Base-by-base conservation (phyloP, 192 early-diverging fungal genomes). In the Podila minutissima region DNA sequence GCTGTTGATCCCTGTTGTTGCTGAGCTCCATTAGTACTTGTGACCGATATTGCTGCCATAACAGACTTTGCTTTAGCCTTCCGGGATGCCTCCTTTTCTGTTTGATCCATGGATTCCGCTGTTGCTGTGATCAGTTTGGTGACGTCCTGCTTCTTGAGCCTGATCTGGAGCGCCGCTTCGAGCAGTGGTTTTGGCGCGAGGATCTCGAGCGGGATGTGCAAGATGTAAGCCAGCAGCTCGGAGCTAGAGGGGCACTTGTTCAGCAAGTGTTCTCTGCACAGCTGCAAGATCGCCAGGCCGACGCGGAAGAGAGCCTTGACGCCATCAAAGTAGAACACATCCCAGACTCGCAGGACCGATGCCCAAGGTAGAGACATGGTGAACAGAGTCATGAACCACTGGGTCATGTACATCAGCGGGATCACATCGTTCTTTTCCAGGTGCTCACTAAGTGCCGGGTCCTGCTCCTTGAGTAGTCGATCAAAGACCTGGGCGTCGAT, bases 371-470 rank as follows among this genome's bases (percentile, higher is more conserved):
- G 78, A 8, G 93, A 86, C 83, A 93, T 84, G 4, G 96, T 98
- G 68, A 94, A 99, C 13, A 94, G 76, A 0, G 97, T 96, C 82
- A 99, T 77, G 62, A 97, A 97, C 97, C 97, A 99, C 29, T 94
- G 92, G 6, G 97, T 92, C 20, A 95, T 92, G 58, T 95, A 99
- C 92, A 94, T 97, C 48, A 97, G 79, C 12, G 95, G 95, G n/a
- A 85, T 77, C 22, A 97, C 89, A 38, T 93, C 93, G 64, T 97
- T 91, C 38, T 74, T 74, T 71, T 89, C 89, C 78, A 97, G 73
- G 64, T 97, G 92, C 24, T 82, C 83, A 6, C 91, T 88, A 59
- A 97, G 83, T 64, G 83, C 87, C 28, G 90, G 85, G 32, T 90
- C 86, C 62, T 93, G 91, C 59, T 90, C 89, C 33, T 84, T 66